Base-by-base conservation (phyloP, 2,329 filamentous ascomycete genomes). In the Sclerotinia nivalis region DNA sequence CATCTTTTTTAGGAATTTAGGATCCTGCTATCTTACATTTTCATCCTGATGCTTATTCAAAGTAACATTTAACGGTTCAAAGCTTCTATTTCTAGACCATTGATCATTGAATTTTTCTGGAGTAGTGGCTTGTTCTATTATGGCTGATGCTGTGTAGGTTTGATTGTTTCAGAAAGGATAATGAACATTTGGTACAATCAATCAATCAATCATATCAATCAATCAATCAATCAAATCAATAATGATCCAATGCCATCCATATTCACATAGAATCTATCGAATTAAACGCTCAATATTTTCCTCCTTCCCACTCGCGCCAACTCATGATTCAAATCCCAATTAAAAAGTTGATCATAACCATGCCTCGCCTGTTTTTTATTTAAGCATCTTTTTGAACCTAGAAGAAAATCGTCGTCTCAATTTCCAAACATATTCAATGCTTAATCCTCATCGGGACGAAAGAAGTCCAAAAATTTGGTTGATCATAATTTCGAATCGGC, bases 321-420 rank as follows among this genome's bases (percentile, higher is more conserved):
- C n/a, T 52, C 31, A 28, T 52, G 45, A 64, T 64, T 52, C 45
- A 40, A 61, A 61, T 61, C 25, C 25, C 58, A 61, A 47, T n/a
- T 45, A 28, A 60, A 40, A 61, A 45, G 4, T 52, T 52, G 22
- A 40, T 52, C 31, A 37, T 47, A 40, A n/a, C 22, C 37, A 10
- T 62, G 45, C 45, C 28, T 50, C 28, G 60, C 31, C 45, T 50
- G 20, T 31, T 37, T 62, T 18, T 10, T 15, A 56, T 62, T 62
- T 62, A 50, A 62, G 60, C 60, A 62, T 50, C 60, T 37, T 60
- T 34, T 50, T 37, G 37, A 62, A 50, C 45, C 60, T 50, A 45
- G 28, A n/a, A 34, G 47, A 31, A 20, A 40, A 64, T 40, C 22
- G 22, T 52, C 60, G 22, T 37, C n/a, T 58, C 52, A 56, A 55